These are phyloP conservation scores for Pseudohalonectria lignicola DNA, from an alignment of 2,329 filamentous ascomycete genomes.

Conservation along the genomic window DNA sequence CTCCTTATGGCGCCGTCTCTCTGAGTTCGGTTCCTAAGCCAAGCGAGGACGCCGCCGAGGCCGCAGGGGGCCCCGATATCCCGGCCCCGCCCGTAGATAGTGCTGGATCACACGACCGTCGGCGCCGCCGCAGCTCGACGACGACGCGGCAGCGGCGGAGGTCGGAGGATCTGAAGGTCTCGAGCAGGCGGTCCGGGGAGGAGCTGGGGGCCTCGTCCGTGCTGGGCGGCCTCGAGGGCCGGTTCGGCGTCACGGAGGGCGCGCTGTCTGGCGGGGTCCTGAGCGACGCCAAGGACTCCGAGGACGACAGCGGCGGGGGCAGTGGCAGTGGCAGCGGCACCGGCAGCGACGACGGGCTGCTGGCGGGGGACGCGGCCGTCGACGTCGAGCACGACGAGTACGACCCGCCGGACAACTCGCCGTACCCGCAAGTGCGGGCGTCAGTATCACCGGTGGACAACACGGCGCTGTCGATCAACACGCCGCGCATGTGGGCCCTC, in stretches of 20 bases:
- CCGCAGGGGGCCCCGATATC: not conserved
- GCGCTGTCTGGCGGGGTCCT: conserved; percentile 31
- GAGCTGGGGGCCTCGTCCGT: conserved; percentile 40
- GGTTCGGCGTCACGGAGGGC: conserved; percentile 39
- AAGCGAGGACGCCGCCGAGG: not conserved
- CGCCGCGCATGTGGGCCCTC: conserved; percentile 76
- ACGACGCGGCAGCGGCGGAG: not conserved
- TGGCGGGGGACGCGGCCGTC: conserved; percentile 22
- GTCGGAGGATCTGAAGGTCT: conserved; percentile 3
- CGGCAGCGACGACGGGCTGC: conserved; percentile 19
- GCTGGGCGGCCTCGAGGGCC: conserved; percentile 40
- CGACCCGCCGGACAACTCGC: conserved; percentile 56
- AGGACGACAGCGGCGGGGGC: conserved; percentile 4
- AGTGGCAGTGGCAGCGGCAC: conserved; percentile 7
- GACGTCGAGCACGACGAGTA: conserved; percentile 29
- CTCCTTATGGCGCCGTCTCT: conserved; percentile 21
- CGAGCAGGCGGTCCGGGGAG: conserved; percentile 23
- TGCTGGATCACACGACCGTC: not conserved
- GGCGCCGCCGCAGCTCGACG: too few species aligned
- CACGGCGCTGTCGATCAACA: conserved; percentile 69
- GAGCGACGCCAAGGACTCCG: conserved; percentile 24
- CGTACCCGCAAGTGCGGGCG: conserved; percentile 69
- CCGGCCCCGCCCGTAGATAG: not conserved
- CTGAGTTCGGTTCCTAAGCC: conserved; percentile 6
- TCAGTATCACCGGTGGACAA: conserved; percentile 70